phyloP scores from a whole-genome alignment of 345 rosid genomes.

The Moringa oleifera region DNA sequence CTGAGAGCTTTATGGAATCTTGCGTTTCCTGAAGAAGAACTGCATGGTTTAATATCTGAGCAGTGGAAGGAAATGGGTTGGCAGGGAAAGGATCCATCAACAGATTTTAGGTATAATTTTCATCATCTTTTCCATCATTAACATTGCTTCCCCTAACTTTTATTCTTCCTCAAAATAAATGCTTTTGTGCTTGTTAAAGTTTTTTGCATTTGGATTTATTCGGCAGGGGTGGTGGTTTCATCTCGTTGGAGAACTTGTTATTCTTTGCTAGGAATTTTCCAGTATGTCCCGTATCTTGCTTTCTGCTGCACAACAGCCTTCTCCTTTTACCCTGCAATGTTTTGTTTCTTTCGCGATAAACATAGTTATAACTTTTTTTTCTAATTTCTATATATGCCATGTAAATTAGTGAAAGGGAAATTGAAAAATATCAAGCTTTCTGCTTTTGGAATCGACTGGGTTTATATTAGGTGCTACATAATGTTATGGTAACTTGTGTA shows the following conservation, averaged over 20 bases:
- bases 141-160: not conserved
- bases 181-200: not conserved
- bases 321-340: not conserved
- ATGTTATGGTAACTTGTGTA: too few species aligned
- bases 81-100: constrained; percentile 99
- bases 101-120: constrained; percentile 79
- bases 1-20: constrained; percentile 82
- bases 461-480: too few species aligned
- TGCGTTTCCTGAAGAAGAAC: constrained; percentile 92
- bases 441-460: not conserved
- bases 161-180: too few species aligned
- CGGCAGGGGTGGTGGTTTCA: constrained; percentile 98
- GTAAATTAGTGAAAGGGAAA: not conserved
- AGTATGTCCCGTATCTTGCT: constrained; percentile 31
- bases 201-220: constrained; percentile 18
- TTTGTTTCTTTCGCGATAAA: not conserved
- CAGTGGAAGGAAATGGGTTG: constrained; percentile 99
- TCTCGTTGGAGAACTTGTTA: constrained; percentile 92
- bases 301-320: not conserved
- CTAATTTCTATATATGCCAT: too few species aligned
- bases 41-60: constrained; percentile 79
- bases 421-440: not conserved
- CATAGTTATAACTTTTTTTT: not conserved
- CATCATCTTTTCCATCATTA: not conserved
- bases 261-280: constrained; percentile 83